These are phyloP conservation scores for Cercophora sp. DNA, from an alignment of 495 filamentous ascomycete species.

Conservation along the genomic window DNA sequence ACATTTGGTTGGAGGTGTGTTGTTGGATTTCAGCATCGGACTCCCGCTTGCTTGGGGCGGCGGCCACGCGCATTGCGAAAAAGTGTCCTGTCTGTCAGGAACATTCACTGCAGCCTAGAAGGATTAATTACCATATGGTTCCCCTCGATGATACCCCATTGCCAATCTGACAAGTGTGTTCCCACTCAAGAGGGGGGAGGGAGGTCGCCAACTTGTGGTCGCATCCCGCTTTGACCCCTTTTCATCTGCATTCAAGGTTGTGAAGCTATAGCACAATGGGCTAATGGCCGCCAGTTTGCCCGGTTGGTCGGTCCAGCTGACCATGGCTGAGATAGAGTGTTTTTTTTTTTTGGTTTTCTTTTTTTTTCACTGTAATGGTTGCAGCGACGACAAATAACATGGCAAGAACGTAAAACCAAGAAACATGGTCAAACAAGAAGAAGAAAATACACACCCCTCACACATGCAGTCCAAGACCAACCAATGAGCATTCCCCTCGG, in stretches of 20 bases:
- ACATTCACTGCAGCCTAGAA: background rate
- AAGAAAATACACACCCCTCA: conserved; percentile 6
- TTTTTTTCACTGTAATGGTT: too few species aligned
- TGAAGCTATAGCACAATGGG: background rate
- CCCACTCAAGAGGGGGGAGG: background rate
- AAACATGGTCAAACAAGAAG: background rate
- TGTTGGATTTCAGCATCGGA: conserved; percentile 6
- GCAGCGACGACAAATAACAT: background rate
- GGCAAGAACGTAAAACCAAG: background rate
- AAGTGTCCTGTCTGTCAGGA: background rate
- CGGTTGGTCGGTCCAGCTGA: background rate
- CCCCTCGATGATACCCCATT: background rate
- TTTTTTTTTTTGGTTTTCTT: too few species aligned
- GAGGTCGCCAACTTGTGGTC: background rate
- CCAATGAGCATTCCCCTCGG: background rate
- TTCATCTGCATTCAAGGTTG: conserved; percentile 5
- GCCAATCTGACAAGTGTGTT: background rate
- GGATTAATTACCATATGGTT: too few species aligned
- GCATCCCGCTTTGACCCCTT: conserved; percentile 11
- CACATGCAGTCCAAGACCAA: conserved; percentile 1
- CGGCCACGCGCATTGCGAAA: too few species aligned
- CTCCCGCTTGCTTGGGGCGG: too few species aligned
- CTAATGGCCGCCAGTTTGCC: background rate
- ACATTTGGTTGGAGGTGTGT: background rate
- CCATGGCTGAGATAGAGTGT: too few species aligned